These are phyloP conservation scores for Aspergillus panamensis DNA, from an alignment of 495 filamentous ascomycete genomes.

Conservation along the genomic window DNA sequence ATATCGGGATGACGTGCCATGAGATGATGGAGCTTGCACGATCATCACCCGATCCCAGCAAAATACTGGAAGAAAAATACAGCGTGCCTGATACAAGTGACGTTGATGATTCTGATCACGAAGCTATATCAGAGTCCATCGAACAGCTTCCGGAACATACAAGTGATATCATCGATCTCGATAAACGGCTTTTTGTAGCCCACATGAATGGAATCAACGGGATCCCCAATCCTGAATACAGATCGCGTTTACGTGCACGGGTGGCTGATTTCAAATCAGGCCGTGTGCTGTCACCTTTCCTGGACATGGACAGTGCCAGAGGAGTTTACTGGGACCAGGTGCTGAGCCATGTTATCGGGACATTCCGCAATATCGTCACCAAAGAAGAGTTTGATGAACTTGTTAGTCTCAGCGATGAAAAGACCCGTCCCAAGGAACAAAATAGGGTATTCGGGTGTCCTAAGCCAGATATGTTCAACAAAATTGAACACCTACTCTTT, in stretches of 20 bases:
- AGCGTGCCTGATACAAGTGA: conserved; percentile 23
- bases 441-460: conserved; percentile 9
- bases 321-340: conserved; percentile 39
- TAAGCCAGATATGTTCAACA: conserved; percentile 26
- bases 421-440: conserved; percentile 8
- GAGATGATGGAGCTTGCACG: conserved; percentile 43
- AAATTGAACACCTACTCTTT: conserved; percentile 37
- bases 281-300: conserved; percentile 32
- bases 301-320: conserved; percentile 33
- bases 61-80: conserved; percentile 13
- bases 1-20: conserved; percentile 39
- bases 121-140: conserved; percentile 19
- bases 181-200: conserved; percentile 41
- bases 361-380: conserved; percentile 40
- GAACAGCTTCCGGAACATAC: conserved; percentile 35
- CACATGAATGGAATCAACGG: conserved; percentile 48
- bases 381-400: conserved; percentile 40
- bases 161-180: conserved; percentile 39
- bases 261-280: conserved; percentile 39
- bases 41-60: conserved; percentile 20
- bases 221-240: conserved; percentile 34
- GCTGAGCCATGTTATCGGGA: conserved; percentile 41
- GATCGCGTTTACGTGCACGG: conserved; percentile 33
- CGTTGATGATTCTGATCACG: conserved; percentile 14
- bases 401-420: conserved; percentile 27